Base-by-base conservation (phyloP, 164 flowering plant genomes). In the Sextonia rubra region DNA sequence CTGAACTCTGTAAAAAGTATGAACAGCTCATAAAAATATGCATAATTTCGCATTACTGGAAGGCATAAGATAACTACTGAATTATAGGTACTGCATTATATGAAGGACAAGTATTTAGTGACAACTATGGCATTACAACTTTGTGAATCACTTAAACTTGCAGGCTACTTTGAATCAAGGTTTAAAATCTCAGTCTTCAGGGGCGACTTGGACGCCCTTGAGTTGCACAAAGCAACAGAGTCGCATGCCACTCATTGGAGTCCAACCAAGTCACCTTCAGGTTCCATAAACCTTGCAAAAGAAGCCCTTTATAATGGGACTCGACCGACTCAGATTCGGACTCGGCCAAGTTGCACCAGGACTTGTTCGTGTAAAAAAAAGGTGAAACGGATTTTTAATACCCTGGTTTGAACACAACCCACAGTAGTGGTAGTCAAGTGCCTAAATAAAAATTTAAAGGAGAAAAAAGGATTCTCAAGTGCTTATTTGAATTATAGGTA, bases 1-100 rank as follows among this genome's bases (percentile, higher is more conserved):
- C 77, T 89, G 89, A 77, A 96, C 99, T 74, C 99, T 96, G 88
- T 74, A 67, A 82, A 75, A 47, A 24, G 63, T 26, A n/a, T 23
- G n/a, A 52, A 17, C 58, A 52, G 12, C n/a, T 52, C n/a, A 52
- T 20, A 11, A 20, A 52, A 52, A 52, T 52, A 52, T 14, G n/a
- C 58, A 52, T 20, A 52, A 17, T 20, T 52, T 52, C 3, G n/a
- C 18, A 1, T 15, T 15, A 12, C 12, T 15, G 20, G n/a, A 52
- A 52, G 58, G 58, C 20, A 15, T 15, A 52, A 52, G 58, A 5
- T 52, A 20, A 20, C 58, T 20, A 18, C n/a, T 18, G 58, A 52
- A 52, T 52, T 37, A 37, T 37, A 37, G 44, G n/a, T 20, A 18
- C n/a, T 18, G 58, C 12, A 52, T 52, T 37, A 37, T 37, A 37